phyloP scores from a whole-genome alignment of 805 yeast species.

The Kodamaea sagamina region DNA sequence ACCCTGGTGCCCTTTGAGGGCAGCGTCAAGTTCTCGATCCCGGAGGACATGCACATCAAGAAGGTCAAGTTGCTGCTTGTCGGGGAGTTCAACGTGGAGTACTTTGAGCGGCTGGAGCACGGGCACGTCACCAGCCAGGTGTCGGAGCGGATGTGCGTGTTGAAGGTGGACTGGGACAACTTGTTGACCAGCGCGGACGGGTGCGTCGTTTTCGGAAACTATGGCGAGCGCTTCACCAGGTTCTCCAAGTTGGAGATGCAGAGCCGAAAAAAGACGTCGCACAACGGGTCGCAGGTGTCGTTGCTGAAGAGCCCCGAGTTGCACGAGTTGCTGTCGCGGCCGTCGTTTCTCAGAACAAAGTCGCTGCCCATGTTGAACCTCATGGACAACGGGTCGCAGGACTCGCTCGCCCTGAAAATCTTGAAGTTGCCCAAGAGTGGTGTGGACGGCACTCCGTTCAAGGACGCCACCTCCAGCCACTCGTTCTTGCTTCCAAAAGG shows the following conservation, averaged over 20 bases:
- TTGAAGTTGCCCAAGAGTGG: slow-evolving; percentile 33
- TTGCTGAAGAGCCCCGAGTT: neutral
- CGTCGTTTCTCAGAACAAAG: slow-evolving; percentile 30
- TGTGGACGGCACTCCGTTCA: slow-evolving; percentile 48
- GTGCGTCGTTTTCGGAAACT: slow-evolving; percentile 38
- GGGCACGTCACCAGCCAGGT: slow-evolving; percentile 37
- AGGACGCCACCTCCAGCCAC: slow-evolving; percentile 21
- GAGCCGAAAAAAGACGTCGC: slow-evolving; percentile 15
- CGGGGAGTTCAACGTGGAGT: slow-evolving; percentile 48
- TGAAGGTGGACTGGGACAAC: slow-evolving; percentile 51
- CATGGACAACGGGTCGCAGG: neutral
- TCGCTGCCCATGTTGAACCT: slow-evolving; percentile 31
- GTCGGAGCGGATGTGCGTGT: slow-evolving; percentile 39
- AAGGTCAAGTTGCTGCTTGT: slow-evolving; percentile 39
- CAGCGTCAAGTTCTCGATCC: slow-evolving; percentile 46
- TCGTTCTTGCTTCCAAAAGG: slow-evolving; percentile 51
- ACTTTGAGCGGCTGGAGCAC: slow-evolving; percentile 32
- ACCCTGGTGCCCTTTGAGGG: slow-evolving; percentile 48
- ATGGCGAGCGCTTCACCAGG: slow-evolving; percentile 38
- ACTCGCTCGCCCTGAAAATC: slow-evolving; percentile 9
- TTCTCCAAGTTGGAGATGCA: slow-evolving; percentile 21
- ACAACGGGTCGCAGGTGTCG: slow-evolving; percentile 11
- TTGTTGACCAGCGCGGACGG: slow-evolving; percentile 44
- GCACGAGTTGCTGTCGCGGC: slow-evolving; percentile 17
- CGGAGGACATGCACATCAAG: slow-evolving; percentile 43